phyloP scores from a whole-genome alignment of 306 rosid genomes.

The Vigna reflexopilosa region DNA sequence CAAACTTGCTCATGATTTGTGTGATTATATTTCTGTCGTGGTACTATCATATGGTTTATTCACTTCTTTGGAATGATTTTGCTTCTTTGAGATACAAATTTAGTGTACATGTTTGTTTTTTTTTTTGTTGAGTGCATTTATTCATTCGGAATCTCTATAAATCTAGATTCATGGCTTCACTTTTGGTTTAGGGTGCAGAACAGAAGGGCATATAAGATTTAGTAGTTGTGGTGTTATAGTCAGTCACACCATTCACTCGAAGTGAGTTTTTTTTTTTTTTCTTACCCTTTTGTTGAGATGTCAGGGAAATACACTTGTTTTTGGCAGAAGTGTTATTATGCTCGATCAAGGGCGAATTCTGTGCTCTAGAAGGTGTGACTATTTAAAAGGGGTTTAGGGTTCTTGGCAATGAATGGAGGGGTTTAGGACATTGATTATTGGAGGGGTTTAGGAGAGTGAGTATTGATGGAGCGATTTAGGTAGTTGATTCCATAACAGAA shows the following conservation, averaged over 20 bases:
- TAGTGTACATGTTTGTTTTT: neutral
- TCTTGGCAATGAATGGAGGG: neutral
- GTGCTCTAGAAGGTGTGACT: neutral
- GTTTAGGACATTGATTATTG: neutral
- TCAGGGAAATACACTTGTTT: neutral
- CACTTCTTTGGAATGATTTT: neutral
- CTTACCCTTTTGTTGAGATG: slow-evolving; percentile 1
- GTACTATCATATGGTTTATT: neutral
- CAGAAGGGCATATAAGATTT: neutral
- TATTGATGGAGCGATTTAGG: neutral
- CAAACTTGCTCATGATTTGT: neutral
- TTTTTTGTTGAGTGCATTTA: neutral
- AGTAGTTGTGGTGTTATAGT: neutral
- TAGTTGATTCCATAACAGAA: neutral
- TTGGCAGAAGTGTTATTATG: neutral
- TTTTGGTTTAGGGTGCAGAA: slow-evolving; percentile 10
- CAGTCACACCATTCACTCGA: neutral
- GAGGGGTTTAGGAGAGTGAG: too few relatives aligned
- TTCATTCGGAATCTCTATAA: slow-evolving; percentile 13
- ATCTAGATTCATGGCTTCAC: slow-evolving; percentile 25
- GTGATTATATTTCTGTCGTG: neutral
- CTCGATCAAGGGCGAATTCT: neutral
- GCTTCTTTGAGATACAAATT: neutral
- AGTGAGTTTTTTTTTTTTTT: neutral
- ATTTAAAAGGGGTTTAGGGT: neutral